Base-by-base conservation (phyloP, 768 basidiomycete species). In the Mycena crocata region DNA sequence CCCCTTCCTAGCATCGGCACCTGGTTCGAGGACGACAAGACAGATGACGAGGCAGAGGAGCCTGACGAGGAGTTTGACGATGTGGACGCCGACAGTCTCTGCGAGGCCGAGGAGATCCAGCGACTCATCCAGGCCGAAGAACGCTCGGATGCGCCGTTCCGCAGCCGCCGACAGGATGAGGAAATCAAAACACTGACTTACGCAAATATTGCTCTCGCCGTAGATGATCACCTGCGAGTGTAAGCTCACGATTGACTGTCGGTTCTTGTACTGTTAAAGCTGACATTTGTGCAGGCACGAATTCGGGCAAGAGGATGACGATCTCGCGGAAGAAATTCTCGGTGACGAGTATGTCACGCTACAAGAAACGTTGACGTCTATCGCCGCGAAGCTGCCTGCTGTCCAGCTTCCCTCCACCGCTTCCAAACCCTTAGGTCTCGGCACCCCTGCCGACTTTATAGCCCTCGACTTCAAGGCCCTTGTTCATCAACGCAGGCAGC, bases 1-100 rank as follows among this genome's bases (percentile, higher is more conserved):
- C 21, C 21, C 2, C 51, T 52, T 1, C 51, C 34, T 21, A 3
- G 21, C 7, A 58, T 58, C 15, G 48, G 31, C 15, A 8, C 51
- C 3, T 52, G 51, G 51, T 37, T 23, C 21, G 23, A 10, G 8
- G 51, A 52, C 21, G 34, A 19, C 1, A 35, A 37, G 21, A 14
- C 32, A 9, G 34, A 49, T 26, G 14, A 10, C 32, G 54, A 56
- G 26, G 2, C 79, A 79, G 81, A 34, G 19, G 35, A 54, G 51
- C n/a, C n/a, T n/a, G n/a, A n/a, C n/a, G n/a, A n/a, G n/a, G n/a
- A n/a, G n/a, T 54, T 54, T 26, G 51, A 54, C 19, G n/a, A 35
- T 19, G 14, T 37, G 3, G 51, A 54, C 21, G n/a, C 9, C 19
- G 14, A 42, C 13, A 9, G 5, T 12, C 35, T 37, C 15, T 35